phyloP scores from a whole-genome alignment of 345 rosid genomes.

The Hirschfeldia incana region DNA sequence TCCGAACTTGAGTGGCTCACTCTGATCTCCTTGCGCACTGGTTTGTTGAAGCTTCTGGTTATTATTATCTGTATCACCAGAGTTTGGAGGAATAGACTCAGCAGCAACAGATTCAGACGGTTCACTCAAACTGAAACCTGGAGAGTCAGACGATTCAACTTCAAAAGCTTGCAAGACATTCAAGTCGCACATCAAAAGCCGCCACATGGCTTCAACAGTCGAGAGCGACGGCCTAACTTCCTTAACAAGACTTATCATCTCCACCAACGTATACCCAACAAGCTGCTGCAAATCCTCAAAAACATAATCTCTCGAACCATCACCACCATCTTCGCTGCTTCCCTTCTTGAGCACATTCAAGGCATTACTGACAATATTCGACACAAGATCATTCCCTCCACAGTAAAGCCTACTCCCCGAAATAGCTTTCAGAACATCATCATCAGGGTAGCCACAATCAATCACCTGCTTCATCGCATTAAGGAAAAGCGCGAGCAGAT shows the following conservation, averaged over 20 bases:
- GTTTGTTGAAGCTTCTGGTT: slow-evolving; percentile 41
- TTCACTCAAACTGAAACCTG: slow-evolving; percentile 43
- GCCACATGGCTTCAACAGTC: slow-evolving; percentile 99
- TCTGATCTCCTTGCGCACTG: slow-evolving; percentile 47
- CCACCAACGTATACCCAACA: slow-evolving; percentile 78
- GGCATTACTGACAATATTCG: slow-evolving; percentile 59
- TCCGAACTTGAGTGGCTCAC: slow-evolving; percentile 47
- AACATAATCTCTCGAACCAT: slow-evolving; percentile 36
- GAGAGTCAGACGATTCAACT: slow-evolving; percentile 46
- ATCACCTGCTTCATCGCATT: slow-evolving; percentile 48
- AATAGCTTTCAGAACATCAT: slow-evolving; percentile 44
- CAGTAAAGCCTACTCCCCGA: slow-evolving; percentile 45
- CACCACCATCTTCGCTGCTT: slow-evolving; percentile 42
- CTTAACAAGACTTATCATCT: slow-evolving; percentile 77
- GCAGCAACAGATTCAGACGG: slow-evolving; percentile 47
- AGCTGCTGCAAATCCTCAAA: slow-evolving; percentile 54
- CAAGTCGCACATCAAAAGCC: slow-evolving; percentile 91
- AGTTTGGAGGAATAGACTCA: slow-evolving; percentile 54
- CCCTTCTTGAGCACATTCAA: slow-evolving; percentile 63
- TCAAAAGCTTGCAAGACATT: slow-evolving; percentile 98
- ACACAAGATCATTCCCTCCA: slow-evolving; percentile 47
- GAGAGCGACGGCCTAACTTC: slow-evolving; percentile 87
- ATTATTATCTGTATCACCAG: slow-evolving; percentile 42
- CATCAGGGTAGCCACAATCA: slow-evolving; percentile 50
- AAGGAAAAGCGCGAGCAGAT: slow-evolving; percentile 42